These are phyloP conservation scores for Nicotiana benthamiana DNA, from an alignment of 257 asterid genomes.

Conservation along the genomic window DNA sequence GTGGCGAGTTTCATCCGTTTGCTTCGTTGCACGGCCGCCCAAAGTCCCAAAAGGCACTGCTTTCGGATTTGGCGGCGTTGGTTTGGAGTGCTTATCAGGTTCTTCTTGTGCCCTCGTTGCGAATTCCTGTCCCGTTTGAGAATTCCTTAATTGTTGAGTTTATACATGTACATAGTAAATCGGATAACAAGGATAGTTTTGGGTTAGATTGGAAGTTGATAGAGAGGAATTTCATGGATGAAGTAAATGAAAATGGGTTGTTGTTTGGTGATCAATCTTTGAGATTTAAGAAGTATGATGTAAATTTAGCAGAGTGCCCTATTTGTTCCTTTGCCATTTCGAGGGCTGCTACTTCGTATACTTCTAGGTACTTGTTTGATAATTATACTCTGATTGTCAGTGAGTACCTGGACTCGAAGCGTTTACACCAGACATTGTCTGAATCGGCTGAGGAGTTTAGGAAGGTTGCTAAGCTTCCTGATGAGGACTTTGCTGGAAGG, in stretches of 20 bases:
- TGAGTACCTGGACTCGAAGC: conserved; percentile 85
- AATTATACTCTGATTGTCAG: conserved; percentile 90
- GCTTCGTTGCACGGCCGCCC: conserved; percentile 80
- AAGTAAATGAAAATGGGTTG: conserved; percentile 49
- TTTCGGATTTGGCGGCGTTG: conserved; percentile 72
- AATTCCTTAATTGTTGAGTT: conserved; percentile 56
- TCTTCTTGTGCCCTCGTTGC: conserved; percentile 78
- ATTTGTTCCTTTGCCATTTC: conserved; percentile 75
- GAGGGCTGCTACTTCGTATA: conserved; percentile 78
- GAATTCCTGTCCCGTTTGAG: conserved; percentile 78
- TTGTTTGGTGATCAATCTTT: conserved; percentile 63
- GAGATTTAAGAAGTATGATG: conserved; percentile 66
- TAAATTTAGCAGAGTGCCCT: conserved; percentile 57
- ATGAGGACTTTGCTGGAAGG: conserved; percentile 64
- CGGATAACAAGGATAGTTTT: conserved; percentile 22
- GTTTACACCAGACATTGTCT: conserved; percentile 66
- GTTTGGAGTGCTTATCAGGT: conserved; percentile 97
- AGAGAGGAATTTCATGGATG: conserved; percentile 60
- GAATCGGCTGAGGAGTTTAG: conserved; percentile 66
- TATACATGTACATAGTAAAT: conserved; percentile 46
- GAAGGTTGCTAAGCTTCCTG: conserved; percentile 51
- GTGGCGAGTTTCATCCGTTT: conserved; percentile 91
- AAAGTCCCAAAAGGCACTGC: conserved; percentile 72
- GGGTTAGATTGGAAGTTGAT: conserved; percentile 72
- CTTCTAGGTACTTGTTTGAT: conserved; percentile 91